Conservation (phyloP, 1,139 yeast species). For the Pichia sp. region DNA sequence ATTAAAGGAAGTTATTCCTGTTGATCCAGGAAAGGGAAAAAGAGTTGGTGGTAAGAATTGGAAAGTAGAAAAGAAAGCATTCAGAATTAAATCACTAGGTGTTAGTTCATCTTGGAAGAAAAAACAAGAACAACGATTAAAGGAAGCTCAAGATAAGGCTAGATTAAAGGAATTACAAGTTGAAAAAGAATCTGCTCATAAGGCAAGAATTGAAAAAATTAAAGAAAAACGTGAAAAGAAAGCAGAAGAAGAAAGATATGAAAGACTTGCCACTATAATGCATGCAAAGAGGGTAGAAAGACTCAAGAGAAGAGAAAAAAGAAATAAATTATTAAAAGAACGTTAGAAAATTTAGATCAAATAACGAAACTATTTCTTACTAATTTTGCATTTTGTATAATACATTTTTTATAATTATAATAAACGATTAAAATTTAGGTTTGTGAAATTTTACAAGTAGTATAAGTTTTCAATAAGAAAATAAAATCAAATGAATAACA, state of each 20-base stretch:
- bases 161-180: constrained; percentile 49
- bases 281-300: constrained; percentile 75
- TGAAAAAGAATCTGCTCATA: constrained; percentile 53
- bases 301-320: constrained; percentile 72
- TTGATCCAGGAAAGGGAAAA: constrained; percentile 37
- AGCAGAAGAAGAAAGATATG: constrained; percentile 71
- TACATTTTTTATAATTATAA: no score
- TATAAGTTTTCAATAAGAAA: no score
- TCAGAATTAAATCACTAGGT: constrained; percentile 37
- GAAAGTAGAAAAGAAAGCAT: constrained; percentile 45
- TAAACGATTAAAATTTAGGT: no score
- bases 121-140: constrained; percentile 26
- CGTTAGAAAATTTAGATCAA: not conserved
- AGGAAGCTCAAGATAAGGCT: constrained; percentile 25
- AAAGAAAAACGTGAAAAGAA: constrained; percentile 63
- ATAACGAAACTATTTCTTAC: no score
- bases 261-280: constrained; percentile 64
- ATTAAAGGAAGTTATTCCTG: constrained; percentile 13
- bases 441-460: no score
- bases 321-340: constrained; percentile 71
- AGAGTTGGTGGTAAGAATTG: constrained; percentile 49
- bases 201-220: constrained; percentile 44
- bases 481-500: no score
- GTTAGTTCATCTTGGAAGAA: constrained; percentile 24
- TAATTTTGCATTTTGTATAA: not conserved